Conservation (phyloP, 73 alveolate genomes). For the Symbiodinium pilosum region DNA sequence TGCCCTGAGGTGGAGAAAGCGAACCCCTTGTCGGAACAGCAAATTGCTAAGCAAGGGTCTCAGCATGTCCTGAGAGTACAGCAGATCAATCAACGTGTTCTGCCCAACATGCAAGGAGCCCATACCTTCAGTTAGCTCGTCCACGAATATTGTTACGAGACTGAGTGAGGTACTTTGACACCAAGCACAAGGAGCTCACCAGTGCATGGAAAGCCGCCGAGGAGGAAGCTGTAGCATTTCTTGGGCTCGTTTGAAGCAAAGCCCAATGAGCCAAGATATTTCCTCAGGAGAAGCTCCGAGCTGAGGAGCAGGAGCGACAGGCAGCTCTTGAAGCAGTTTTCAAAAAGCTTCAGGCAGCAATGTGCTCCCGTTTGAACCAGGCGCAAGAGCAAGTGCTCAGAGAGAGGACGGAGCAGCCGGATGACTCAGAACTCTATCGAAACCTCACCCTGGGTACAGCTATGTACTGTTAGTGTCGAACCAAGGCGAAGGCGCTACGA, state of each 20-base stretch:
- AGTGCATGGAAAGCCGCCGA: conserved; percentile 80
- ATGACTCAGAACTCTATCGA: too few species aligned
- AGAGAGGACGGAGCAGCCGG: conserved; percentile 20
- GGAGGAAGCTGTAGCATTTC: conserved; percentile 8
- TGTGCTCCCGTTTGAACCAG: too few species aligned
- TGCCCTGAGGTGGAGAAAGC: conserved; percentile 78
- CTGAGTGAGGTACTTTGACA: conserved; percentile 54
- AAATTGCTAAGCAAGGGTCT: conserved; percentile 11
- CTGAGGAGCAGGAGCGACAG: conserved; percentile 49
- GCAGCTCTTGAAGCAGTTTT: too few species aligned
- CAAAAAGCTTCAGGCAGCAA: too few species aligned
- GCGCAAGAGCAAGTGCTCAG: conserved; percentile 14
- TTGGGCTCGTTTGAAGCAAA: too few species aligned
- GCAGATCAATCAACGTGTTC: too few species aligned
- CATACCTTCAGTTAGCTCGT: too few species aligned
- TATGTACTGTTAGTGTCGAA: too few species aligned
- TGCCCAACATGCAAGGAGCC: too few species aligned
- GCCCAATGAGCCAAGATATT: background rate
- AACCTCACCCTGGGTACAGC: too few species aligned
- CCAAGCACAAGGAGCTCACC: conserved; percentile 55
- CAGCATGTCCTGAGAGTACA: too few species aligned
- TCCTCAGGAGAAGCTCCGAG: conserved; percentile 59
- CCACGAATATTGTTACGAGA: too few species aligned
- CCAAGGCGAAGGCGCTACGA: conserved; percentile 90
- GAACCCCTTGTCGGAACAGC: conserved; percentile 83